Evolutionary conservation across 2,329 filamentous ascomycete genomes (phyloP), one percentile per base, ranked within the genome.

Genomic region (Paecilomyces niveus): DNA sequence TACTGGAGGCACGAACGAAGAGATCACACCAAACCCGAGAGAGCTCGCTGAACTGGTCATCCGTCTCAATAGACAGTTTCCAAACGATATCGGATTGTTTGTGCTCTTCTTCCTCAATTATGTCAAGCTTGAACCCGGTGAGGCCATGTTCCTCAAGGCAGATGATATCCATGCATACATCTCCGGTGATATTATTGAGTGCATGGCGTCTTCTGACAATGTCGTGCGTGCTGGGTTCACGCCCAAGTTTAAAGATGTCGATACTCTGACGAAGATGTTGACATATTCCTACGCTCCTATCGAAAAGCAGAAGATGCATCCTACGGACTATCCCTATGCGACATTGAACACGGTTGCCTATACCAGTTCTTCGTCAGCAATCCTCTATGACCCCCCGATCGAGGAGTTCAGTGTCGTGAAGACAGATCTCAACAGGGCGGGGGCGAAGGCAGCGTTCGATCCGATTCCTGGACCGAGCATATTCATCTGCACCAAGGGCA

Each of bases 141-240:
- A 99, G 77, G 94, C 93, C 8, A 89, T 99, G 80, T 99, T 97
- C 78, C 82, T 99, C 35, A 90, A 91, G 68, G 94, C 94, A 6
- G 93, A 99, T 70, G 94, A 97, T 70, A 97, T 97, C 67, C 94
- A 99, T 73, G 94, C 94, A 54, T 99, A 99, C 58, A 77, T 79
- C 52, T 78, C 76, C 4, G 77, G 77, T 33, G 93, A 99, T 70
- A 96, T 99, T 66, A 92, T 99, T 72, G 94, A 99, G 77, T 99
- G 94, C 80, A 99, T 99, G 94, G 94, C 94, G 0, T 89, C 91
- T 8, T 96, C 90, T n/a, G 94, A 99, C 82, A 99, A 99, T 65
- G 94, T 99, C 35, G 92, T 99, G 55, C 91, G 94, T 58, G 94
- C 94, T 0, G 94, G 94, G 51, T 94, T 99, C 76, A 99, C 94